These are phyloP conservation scores for Mollisiaceae sp. DNA, from an alignment of 2,329 filamentous ascomycete species.

Conservation along the genomic window DNA sequence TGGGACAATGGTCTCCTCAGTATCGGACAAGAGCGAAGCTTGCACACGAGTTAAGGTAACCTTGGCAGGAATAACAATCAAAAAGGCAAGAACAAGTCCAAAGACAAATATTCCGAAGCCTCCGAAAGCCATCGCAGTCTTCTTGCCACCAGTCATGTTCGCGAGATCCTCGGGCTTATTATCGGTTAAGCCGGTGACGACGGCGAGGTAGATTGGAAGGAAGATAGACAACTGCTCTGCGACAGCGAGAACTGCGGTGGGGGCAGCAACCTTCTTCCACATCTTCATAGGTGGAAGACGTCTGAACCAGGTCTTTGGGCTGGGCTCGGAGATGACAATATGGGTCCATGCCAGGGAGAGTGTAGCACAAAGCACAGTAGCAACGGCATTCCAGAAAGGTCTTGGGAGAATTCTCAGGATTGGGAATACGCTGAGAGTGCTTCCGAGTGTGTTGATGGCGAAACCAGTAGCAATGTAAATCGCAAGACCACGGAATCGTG, in stretches of 20 bases:
- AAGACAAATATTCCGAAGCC: slow-evolving; percentile 51
- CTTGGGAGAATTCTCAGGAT: slow-evolving; percentile 41
- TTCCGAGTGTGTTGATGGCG: slow-evolving; percentile 35
- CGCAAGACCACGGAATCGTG: slow-evolving; percentile 71
- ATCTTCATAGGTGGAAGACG: slow-evolving; percentile 69
- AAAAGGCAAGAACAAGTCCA: slow-evolving; percentile 56
- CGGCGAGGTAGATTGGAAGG: slow-evolving; percentile 54
- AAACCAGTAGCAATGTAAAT: slow-evolving; percentile 55
- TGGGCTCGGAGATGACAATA: slow-evolving; percentile 77
- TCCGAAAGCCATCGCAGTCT: slow-evolving; percentile 50
- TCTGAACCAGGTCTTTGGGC: slow-evolving; percentile 63
- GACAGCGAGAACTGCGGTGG: slow-evolving; percentile 67
- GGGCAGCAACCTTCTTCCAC: slow-evolving; percentile 71
- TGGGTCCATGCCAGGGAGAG: slow-evolving; percentile 83
- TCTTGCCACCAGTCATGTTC: slow-evolving; percentile 43
- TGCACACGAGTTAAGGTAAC: slow-evolving; percentile 83
- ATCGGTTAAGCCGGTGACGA: slow-evolving; percentile 45
- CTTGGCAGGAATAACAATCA: slow-evolving; percentile 75
- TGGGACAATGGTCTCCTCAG: slow-evolving; percentile 82
- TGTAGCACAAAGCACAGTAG: slow-evolving; percentile 67
- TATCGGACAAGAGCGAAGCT: slow-evolving; percentile 81
- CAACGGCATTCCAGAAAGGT: slow-evolving; percentile 58
- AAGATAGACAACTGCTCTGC: slow-evolving; percentile 56
- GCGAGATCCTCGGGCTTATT: slow-evolving; percentile 28
- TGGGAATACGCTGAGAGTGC: slow-evolving; percentile 51